Evolutionary conservation across 352 stramenopile genomes (phyloP).

Genomic region (Globisporangium spinosum): DNA sequence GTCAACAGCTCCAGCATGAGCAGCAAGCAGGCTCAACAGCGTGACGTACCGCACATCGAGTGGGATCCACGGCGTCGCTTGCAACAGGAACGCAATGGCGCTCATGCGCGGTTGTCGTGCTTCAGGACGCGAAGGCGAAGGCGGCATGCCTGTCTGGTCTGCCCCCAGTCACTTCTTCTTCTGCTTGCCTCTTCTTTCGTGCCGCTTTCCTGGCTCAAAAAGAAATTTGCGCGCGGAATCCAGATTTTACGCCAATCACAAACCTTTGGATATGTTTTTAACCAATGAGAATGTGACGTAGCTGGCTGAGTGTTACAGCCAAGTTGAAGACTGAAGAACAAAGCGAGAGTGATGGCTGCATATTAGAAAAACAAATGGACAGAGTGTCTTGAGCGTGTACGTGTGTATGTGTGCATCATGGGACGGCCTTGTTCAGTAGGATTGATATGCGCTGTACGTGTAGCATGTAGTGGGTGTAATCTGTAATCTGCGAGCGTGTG

Average conservation of each 20-base stretch:
- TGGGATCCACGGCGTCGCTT: slow-evolving; percentile 45
- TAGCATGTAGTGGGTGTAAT: not conserved
- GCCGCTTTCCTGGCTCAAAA: not conserved
- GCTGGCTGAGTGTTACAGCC: not conserved
- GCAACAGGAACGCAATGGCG: slow-evolving; percentile 46
- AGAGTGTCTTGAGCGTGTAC: not conserved
- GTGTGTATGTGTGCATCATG: not conserved
- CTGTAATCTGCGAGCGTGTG: not conserved
- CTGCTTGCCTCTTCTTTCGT: not conserved
- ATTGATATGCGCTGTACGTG: not conserved
- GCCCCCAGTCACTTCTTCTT: not conserved
- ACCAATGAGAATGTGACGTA: not conserved
- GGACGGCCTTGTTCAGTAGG: not conserved
- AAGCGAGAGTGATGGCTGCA: not conserved
- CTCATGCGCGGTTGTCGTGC: slow-evolving; percentile 13
- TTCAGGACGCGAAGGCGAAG: not conserved
- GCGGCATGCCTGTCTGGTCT: slow-evolving; percentile 11
- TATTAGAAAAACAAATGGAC: not conserved
- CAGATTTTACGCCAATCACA: not conserved
- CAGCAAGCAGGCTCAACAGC: not conserved
- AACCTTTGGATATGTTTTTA: not conserved
- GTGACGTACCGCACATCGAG: slow-evolving; percentile 37
- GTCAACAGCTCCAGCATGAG: not conserved
- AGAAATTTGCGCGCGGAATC: not conserved
- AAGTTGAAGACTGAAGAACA: not conserved